Percentiles rank a stretch among this genome's conserved stretches.
Evolutionary conservation across 2,329 filamentous ascomycete species (phyloP).

Genomic region (Metarhizium sp.): DNA sequence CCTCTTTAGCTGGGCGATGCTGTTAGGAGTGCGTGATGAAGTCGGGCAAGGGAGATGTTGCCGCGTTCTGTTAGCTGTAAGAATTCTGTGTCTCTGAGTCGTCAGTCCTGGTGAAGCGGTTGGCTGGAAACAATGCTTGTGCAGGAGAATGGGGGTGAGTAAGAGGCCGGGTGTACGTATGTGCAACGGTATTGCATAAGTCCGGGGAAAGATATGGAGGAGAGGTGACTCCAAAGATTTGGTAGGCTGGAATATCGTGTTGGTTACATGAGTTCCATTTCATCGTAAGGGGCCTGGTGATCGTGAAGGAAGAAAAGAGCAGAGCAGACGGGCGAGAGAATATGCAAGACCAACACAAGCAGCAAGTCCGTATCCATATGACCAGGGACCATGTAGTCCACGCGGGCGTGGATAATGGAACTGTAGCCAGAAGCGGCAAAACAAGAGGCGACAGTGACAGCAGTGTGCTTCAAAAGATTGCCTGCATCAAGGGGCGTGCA

Average conservation of each 20-base stretch:
- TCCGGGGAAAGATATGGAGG: conserved; percentile 9
- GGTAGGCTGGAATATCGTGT: conserved; percentile 12
- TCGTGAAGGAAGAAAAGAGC: background rate
- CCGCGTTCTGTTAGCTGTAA: conserved; percentile 1
- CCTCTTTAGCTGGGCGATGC: conserved; percentile 4
- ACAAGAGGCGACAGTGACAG: background rate
- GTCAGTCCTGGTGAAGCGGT: background rate
- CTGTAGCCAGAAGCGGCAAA: background rate
- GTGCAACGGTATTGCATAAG: conserved; percentile 2
- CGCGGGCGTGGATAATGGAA: conserved; percentile 8
- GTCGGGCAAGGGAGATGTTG: background rate
- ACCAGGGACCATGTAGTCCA: conserved; percentile 8
- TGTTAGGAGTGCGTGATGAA: conserved; percentile 2
- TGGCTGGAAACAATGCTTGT: background rate
- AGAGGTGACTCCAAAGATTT: conserved; percentile 18
- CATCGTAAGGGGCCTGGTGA: conserved; percentile 3
- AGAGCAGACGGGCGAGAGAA: background rate
- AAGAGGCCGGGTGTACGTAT: conserved; percentile 5
- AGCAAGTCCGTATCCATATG: conserved; percentile 4
- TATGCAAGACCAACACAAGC: conserved; percentile 1
- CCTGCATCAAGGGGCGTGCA: background rate
- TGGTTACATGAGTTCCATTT: conserved; percentile 19
- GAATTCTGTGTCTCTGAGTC: background rate
- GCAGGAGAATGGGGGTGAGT: background rate
- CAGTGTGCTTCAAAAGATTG: background rate